Base-by-base conservation (phyloP, 2,329 filamentous ascomycete genomes). In the Xylariaceae sp. region DNA sequence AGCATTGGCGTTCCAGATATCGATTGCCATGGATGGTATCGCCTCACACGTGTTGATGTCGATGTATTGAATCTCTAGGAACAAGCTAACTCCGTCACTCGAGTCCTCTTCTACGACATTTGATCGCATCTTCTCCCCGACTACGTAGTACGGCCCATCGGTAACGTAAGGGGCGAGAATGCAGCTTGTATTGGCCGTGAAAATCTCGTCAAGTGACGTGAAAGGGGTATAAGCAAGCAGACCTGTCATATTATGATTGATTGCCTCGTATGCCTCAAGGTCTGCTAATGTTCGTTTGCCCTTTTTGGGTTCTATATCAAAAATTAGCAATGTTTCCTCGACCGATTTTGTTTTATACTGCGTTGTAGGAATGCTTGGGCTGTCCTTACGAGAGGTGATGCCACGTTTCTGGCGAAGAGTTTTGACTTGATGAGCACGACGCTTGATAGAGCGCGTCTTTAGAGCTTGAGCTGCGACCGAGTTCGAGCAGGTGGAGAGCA, bases 21-120 rank as follows among this genome's bases (percentile, higher is more conserved):
- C 72, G 27, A 74, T 57, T 32, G 63, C 68, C 8, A 66, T 64
- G 19, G 64, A 55, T 2, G 67, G 65, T 11, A 74, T 58, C 16
- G 70, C 66, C 49, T 69, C 63, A 57, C 72, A 75, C 10, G 70
- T 74, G 50, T 69, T 69, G 42, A 70, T 63, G 48, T 75, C 69
- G 49, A 74, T 67, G 52, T 73, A 62, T 54, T 74, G 71, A 22
- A 71, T 62, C 42, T 74, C 70, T 7, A 73, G 56, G 42, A 68
- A 69, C 6, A 75, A 34, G 22, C 70, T 66, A 14, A 76, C 59
- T 38, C 73, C 73, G 8, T 65, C 61, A 35, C 52, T 57, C 34
- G 33, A 63, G 50, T 69, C 50, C 4, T 57, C 42, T 44, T 76
- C 72, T 45, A 66, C 67, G 48, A 76, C 64, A 49, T 76, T 67